phyloP scores from a whole-genome alignment of 192 early-diverging fungal genomes.

The Piromyces sp. region DNA sequence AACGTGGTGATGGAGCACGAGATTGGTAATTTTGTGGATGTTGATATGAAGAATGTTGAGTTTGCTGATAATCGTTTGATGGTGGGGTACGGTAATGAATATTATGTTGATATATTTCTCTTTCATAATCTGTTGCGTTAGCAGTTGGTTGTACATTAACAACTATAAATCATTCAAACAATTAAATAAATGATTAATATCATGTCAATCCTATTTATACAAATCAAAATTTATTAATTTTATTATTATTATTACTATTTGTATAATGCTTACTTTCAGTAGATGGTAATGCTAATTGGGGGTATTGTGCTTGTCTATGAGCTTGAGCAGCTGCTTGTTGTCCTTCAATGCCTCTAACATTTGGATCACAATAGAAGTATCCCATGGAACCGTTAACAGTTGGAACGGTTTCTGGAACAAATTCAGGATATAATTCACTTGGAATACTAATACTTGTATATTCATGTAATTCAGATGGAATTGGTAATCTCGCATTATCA shows the following conservation, averaged over 20 bases:
- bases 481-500: conserved; percentile 37
- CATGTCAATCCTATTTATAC: too few species aligned
- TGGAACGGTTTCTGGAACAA: conserved; percentile 13
- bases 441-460: conserved; percentile 52
- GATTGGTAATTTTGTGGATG: neutral
- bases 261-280: neutral
- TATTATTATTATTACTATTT: too few species aligned
- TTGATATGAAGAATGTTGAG: neutral
- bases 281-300: neutral
- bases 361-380: neutral
- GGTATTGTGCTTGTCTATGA: neutral
- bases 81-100: neutral
- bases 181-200: too few species aligned
- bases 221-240: too few species aligned
- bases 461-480: conserved; percentile 44
- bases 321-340: neutral
- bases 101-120: neutral
- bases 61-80: neutral
- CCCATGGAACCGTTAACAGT: neutral
- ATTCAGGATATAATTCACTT: conserved; percentile 73
- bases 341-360: neutral
- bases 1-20: neutral
- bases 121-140: neutral
- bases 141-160: neutral
- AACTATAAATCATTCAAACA: neutral